phyloP scores from a whole-genome alignment of 345 rosid genomes.

The Pelargonium nanum region DNA sequence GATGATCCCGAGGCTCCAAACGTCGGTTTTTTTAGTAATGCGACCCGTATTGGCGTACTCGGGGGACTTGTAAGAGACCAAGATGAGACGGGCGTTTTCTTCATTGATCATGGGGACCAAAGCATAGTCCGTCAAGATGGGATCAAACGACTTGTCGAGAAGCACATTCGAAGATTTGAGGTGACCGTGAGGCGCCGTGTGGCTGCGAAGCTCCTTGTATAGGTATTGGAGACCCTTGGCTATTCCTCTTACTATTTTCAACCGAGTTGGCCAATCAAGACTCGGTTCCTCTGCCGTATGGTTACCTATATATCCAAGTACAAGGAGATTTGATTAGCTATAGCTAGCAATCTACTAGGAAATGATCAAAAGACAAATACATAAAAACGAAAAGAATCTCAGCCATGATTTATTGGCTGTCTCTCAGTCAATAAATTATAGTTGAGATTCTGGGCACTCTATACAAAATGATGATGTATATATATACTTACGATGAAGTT shows the following conservation, averaged over 20 bases:
- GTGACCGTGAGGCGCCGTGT: conserved; percentile 79
- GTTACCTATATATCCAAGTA: too few relatives aligned
- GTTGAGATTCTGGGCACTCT: too few relatives aligned
- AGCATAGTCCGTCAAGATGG: conserved; percentile 62
- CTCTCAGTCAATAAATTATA: too few relatives aligned
- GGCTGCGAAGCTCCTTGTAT: conserved; percentile 51
- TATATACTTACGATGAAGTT: conserved; percentile 62
- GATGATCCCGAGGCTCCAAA: conserved; percentile 73
- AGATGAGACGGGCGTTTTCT: conserved; percentile 61
- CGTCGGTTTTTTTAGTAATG: conserved; percentile 77
- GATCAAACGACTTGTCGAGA: conserved; percentile 37
- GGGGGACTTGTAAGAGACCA: conserved; percentile 91
- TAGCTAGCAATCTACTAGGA: too few relatives aligned
- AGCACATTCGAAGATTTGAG: conserved; percentile 84
- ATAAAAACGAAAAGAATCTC: too few relatives aligned
- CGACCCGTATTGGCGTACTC: conserved; percentile 51
- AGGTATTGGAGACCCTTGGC: conserved; percentile 62
- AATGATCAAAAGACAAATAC: too few relatives aligned
- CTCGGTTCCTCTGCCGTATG: conserved; percentile 35
- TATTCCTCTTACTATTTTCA: conserved; percentile 66
- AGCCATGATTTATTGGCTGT: too few relatives aligned
- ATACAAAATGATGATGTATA: too few relatives aligned
- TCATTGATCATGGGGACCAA: conserved; percentile 66
- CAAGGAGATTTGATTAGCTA: too few relatives aligned
- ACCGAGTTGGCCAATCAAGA: conserved; percentile 61